Evolutionary conservation across 2,329 filamentous ascomycete genomes (phyloP).

Genomic region (Basipetospora sp.): DNA sequence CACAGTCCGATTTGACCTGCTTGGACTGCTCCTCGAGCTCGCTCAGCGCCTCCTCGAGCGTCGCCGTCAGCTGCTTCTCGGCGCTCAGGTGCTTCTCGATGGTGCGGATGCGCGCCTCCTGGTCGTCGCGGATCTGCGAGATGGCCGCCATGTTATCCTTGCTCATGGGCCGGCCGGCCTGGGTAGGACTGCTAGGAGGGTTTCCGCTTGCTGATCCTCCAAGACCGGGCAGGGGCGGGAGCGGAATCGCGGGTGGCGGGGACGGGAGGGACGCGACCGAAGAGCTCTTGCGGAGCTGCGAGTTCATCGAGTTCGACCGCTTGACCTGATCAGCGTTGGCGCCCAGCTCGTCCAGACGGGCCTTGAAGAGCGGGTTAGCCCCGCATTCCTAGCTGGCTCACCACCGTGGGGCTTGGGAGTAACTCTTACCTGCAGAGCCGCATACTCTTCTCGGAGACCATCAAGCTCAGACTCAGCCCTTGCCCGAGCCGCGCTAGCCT

Average conservation of each 20-base stretch:
- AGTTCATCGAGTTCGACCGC: constrained; percentile 44
- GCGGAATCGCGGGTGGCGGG: constrained; percentile 86
- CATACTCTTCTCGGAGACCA: constrained; percentile 52
- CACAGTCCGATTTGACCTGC: constrained; percentile 80
- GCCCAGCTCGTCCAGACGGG: constrained; percentile 42
- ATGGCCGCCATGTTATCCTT: constrained; percentile 55
- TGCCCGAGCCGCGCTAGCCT: constrained; percentile 51
- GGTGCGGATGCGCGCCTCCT: constrained; percentile 83
- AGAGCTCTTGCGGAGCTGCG: constrained; percentile 68
- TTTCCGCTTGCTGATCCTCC: constrained; percentile 30
- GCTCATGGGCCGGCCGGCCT: constrained; percentile 55
- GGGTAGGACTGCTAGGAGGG: constrained; percentile 34
- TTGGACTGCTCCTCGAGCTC: constrained; percentile 86
- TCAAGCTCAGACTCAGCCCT: constrained; percentile 57
- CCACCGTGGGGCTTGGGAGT: background rate
- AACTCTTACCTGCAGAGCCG: constrained; percentile 58
- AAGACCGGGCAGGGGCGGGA: constrained; percentile 68
- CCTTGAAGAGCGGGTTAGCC: constrained; percentile 25
- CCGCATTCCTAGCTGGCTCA: background rate
- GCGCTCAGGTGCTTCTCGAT: constrained; percentile 94
- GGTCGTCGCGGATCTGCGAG: constrained; percentile 77
- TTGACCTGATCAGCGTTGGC: constrained; percentile 30
- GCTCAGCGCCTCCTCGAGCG: constrained; percentile 85
- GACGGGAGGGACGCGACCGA: constrained; percentile 78
- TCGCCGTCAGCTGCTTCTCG: constrained; percentile 90